Evolutionary conservation across 2,329 filamentous ascomycete genomes (phyloP), one percentile per base, ranked within the genome.

Genomic region (Monilinia fructicola): DNA sequence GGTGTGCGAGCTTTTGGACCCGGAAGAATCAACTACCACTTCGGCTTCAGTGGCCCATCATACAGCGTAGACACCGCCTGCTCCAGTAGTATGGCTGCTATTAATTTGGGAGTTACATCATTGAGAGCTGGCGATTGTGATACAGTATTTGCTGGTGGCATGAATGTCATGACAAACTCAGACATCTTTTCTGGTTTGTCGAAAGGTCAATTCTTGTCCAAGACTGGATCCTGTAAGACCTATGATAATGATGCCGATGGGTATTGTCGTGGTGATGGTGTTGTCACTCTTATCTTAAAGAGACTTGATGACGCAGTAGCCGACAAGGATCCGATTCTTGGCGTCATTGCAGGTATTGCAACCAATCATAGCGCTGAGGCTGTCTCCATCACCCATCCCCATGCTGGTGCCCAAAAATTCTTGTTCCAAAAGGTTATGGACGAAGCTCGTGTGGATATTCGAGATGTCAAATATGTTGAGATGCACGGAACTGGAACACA

Each of bases 61-160:
- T 80, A 85, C 74, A 85, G 82, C 0, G 75, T 87, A 18, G 85
- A 87, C 63, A 87, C 85, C 0, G 85, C 83, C 26, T 88, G 85
- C 74, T 86, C 84, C 31, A 81, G 81, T 14, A 83, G 82, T 59
- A 77, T 87, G 26, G 81, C 85, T 4, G 81, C 82, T 0, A 78
- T 87, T 4, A 82, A 87, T 70, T 74, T 83, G 44, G 85, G 83
- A 2, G 81, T 80, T 23, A 81, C 84, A 62, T 82, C 80, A 31
- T 74, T 87, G 0, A 76, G 80, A 10, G 76, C 71, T 28, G 79
- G 80, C 3, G 82, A 85, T 56, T 78, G 79, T 0, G 78, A 78
- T 3, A 71, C 81, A 48, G 82, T 70, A 16, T 52, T 77, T 85
- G 7, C 77, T 79, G 23, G 77, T 69, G 46, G 79, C 78, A 14